Percentiles rank a stretch among this genome's conserved stretches.
phyloP scores from a whole-genome alignment of 75 land plant genomes.

The Pinus taeda region DNA sequence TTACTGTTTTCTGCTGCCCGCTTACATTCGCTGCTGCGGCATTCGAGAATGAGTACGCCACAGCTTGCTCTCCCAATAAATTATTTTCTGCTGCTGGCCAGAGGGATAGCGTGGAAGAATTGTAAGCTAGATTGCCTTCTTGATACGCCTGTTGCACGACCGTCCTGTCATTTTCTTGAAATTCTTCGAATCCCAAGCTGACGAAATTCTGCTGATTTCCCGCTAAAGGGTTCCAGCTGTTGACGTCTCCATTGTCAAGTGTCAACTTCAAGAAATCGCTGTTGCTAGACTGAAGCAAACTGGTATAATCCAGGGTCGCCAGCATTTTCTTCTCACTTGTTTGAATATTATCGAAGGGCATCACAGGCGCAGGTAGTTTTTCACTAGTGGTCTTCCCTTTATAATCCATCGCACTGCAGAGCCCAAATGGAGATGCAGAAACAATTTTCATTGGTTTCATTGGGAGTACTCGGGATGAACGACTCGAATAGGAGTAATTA shows the following conservation, averaged over 20 bases:
- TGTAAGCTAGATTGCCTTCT: background rate
- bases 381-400: background rate
- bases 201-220: background rate
- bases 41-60: background rate
- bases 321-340: background rate
- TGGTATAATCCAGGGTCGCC: background rate
- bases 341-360: background rate
- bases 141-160: background rate
- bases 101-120: background rate
- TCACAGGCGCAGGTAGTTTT: background rate
- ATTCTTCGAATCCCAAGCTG: background rate
- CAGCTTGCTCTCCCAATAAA: background rate
- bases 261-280: background rate
- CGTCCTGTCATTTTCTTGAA: background rate
- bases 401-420: background rate
- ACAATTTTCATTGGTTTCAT: background rate
- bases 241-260: background rate
- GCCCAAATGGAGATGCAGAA: too few relatives aligned
- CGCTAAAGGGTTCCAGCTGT: background rate
- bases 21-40: too few relatives aligned
- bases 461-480: background rate
- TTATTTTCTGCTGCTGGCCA: background rate
- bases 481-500: constrained; percentile 2
- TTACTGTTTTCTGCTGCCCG: too few relatives aligned
- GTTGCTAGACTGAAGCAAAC: background rate